Evolutionary conservation across 2,329 filamentous ascomycete species (phyloP).

Genomic region (Thielaviopsis euricoi): DNA sequence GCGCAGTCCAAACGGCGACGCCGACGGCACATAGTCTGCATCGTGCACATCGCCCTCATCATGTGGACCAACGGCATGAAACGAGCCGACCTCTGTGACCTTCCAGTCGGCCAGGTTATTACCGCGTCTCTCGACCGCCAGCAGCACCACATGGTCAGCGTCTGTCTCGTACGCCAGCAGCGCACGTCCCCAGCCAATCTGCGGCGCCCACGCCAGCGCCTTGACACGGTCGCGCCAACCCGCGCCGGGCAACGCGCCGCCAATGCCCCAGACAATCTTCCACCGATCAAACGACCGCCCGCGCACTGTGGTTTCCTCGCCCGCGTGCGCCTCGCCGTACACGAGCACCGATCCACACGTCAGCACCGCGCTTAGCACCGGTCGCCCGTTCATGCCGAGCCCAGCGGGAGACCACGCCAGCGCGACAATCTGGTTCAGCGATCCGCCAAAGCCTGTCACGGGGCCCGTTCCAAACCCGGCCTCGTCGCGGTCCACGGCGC

Average conservation of each 20-base stretch:
- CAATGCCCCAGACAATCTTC: conserved; percentile 39
- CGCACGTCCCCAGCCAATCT: conserved; percentile 24
- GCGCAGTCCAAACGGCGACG: conserved; percentile 32
- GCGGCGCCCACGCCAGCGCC: conserved; percentile 36
- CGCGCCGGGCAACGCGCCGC: conserved; percentile 27
- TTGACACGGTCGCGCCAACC: conserved; percentile 27
- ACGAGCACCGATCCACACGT: conserved; percentile 32
- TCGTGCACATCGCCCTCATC: conserved; percentile 22
- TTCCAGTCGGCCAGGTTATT: conserved; percentile 25
- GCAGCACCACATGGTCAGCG: conserved; percentile 30
- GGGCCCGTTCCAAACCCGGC: conserved; percentile 29
- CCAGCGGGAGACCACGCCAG: conserved; percentile 42
- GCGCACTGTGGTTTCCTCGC: conserved; percentile 18
- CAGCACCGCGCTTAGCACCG: conserved; percentile 33
- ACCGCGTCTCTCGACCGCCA: conserved; percentile 25
- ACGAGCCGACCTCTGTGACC: conserved; percentile 33
- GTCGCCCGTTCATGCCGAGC: conserved; percentile 35
- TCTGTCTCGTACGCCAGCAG: conserved; percentile 38
- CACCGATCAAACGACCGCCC: conserved; percentile 30
- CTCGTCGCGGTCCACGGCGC: conserved; percentile 19
- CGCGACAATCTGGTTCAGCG: conserved; percentile 36
- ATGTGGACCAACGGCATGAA: conserved; percentile 21
- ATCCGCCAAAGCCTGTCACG: conserved; percentile 31
- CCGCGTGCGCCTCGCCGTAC: conserved; percentile 28
- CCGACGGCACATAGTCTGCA: conserved; percentile 31